Conservation (phyloP, 2,329 filamentous ascomycete genomes). For the Botrytis medusae region DNA sequence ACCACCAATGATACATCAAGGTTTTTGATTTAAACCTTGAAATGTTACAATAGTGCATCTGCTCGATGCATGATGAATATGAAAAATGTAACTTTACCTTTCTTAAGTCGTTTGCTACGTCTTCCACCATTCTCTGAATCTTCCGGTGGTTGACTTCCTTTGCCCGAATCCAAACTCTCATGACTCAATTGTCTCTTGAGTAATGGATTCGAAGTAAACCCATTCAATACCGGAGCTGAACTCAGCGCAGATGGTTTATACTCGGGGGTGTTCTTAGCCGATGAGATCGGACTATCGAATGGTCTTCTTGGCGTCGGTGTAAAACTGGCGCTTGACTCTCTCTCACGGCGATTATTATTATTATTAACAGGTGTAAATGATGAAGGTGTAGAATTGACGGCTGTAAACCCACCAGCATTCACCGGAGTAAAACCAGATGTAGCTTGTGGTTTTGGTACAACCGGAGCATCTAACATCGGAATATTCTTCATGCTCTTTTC, state of each 20-base stretch:
- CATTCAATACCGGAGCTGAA: slow-evolving; percentile 53
- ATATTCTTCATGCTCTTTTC: slow-evolving; percentile 40
- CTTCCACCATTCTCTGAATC: slow-evolving; percentile 67
- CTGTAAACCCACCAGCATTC: slow-evolving; percentile 58
- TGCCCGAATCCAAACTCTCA: slow-evolving; percentile 45
- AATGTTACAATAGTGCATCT: slow-evolving; percentile 15
- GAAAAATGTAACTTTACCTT: slow-evolving; percentile 56
- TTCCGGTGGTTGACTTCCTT: slow-evolving; percentile 37
- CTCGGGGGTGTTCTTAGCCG: slow-evolving; percentile 65
- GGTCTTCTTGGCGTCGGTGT: slow-evolving; percentile 51
- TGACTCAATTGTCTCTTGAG: slow-evolving; percentile 76
- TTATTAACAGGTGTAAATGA: slow-evolving; percentile 56
- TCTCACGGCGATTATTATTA: slow-evolving; percentile 47
- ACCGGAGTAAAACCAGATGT: slow-evolving; percentile 44
- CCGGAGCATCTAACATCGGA: slow-evolving; percentile 38
- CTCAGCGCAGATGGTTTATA: slow-evolving; percentile 56
- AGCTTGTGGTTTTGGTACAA: slow-evolving; percentile 31
- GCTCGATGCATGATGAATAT: slow-evolving; percentile 12
- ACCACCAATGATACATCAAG: slow-evolving; percentile 32
- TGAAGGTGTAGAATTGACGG: slow-evolving; percentile 58
- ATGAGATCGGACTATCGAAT: slow-evolving; percentile 61
- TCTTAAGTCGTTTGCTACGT: slow-evolving; percentile 90
- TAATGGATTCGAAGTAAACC: slow-evolving; percentile 49
- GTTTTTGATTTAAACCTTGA: slow-evolving; percentile 19
- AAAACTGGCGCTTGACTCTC: slow-evolving; percentile 54